Evolutionary conservation across 805 yeast species (phyloP).

Genomic region (Candida pini): DNA sequence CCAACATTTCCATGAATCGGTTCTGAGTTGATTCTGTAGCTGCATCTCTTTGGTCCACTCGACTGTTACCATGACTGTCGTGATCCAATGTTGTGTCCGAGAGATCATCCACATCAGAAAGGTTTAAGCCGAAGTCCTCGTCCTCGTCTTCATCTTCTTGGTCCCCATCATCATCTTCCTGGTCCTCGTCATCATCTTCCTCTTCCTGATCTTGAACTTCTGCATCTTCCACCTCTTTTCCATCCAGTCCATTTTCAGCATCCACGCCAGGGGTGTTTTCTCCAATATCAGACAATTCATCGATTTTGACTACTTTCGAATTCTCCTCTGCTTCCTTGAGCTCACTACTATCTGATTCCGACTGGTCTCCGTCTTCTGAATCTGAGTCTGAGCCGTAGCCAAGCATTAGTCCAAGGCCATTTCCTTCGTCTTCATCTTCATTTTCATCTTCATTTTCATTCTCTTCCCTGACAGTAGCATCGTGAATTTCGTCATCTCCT

Average conservation of each 20-base stretch:
- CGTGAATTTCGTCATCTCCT: constrained; percentile 1
- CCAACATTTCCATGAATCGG: constrained; percentile 13
- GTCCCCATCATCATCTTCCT: background rate
- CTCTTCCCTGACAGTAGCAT: constrained; percentile 1
- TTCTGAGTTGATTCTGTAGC: background rate
- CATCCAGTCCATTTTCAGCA: background rate
- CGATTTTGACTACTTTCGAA: background rate
- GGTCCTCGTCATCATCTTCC: background rate
- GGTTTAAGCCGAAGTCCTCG: constrained; percentile 8
- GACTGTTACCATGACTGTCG: background rate
- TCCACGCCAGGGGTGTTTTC: background rate
- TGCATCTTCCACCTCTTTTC: background rate
- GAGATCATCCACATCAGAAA: constrained; percentile 13
- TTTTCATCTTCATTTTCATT: constrained; percentile 2
- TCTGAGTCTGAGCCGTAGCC: constrained; percentile 9
- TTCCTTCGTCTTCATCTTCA: background rate
- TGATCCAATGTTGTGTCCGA: background rate
- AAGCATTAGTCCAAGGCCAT: constrained; percentile 8
- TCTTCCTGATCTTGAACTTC: background rate
- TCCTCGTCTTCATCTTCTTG: constrained; percentile 4
- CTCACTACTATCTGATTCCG: no score
- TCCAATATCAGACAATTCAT: background rate
- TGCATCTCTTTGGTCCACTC: background rate
- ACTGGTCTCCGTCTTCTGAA: no score
- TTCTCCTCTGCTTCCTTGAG: no score